Evolutionary conservation across 1,284 basidiomycete species (phyloP).

Genomic region (Malassezia dermatis): DNA sequence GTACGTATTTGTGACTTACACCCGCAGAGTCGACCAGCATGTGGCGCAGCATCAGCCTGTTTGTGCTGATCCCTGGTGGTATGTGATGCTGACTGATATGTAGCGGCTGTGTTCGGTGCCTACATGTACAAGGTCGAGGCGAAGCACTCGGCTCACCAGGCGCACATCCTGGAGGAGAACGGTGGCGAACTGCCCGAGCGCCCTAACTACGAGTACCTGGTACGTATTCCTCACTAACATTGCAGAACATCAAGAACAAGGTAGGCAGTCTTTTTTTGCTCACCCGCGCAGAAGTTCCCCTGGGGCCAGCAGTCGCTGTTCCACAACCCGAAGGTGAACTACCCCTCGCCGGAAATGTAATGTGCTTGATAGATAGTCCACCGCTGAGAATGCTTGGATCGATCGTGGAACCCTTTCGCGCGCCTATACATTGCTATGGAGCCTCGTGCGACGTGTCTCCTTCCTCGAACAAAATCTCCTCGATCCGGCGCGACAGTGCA

Average conservation of each 20-base stretch:
- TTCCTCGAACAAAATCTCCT: slow-evolving; percentile 37
- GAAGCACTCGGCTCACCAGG: slow-evolving; percentile 35
- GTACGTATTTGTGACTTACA: slow-evolving; percentile 18
- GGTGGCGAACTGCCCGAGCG: slow-evolving; percentile 32
- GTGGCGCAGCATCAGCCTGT: slow-evolving; percentile 40
- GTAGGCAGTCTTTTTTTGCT: not conserved
- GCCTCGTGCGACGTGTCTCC: slow-evolving; percentile 8
- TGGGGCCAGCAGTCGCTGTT: slow-evolving; percentile 41
- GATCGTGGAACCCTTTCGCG: not conserved
- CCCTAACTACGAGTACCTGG: slow-evolving; percentile 40
- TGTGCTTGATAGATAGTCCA: not conserved
- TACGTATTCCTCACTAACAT: slow-evolving; percentile 3
- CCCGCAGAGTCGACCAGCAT: slow-evolving; percentile 32
- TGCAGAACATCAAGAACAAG: slow-evolving; percentile 5
- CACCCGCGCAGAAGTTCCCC: slow-evolving; percentile 23
- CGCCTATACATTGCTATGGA: not conserved
- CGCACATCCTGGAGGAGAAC: slow-evolving; percentile 40
- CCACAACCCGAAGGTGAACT: slow-evolving; percentile 39
- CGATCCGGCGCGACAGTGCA: slow-evolving; percentile 34
- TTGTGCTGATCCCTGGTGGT: slow-evolving; percentile 36
- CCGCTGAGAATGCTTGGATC: slow-evolving; percentile 1
- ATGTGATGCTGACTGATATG: slow-evolving; percentile 5
- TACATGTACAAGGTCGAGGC: slow-evolving; percentile 44
- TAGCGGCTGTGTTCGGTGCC: slow-evolving; percentile 33
- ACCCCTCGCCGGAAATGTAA: slow-evolving; percentile 20